Conservation (phyloP, 371 early-diverging fungal species). For the Actinomortierella ambigua region DNA sequence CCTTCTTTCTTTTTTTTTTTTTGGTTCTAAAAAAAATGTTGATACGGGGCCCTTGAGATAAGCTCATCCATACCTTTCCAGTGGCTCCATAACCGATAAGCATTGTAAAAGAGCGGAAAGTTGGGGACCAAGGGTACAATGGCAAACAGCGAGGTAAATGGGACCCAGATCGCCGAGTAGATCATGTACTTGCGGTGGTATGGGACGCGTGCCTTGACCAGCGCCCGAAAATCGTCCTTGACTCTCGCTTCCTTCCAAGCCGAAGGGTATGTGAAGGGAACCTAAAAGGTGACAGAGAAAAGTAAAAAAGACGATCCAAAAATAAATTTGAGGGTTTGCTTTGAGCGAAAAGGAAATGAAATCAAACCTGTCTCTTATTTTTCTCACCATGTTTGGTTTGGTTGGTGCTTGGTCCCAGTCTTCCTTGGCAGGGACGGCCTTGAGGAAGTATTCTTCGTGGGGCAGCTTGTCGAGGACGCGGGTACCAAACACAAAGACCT, state of each 20-base stretch:
- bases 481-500: constrained; percentile 65
- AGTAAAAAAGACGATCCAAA: neutral
- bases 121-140: constrained; percentile 83
- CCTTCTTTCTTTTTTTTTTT: too few relatives aligned
- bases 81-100: constrained; percentile 82
- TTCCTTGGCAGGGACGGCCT: constrained; percentile 67
- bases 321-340: neutral
- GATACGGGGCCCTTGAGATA: too few relatives aligned
- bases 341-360: neutral
- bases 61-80: constrained; percentile 59
- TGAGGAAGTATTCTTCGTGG: constrained; percentile 81
- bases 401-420: constrained; percentile 36
- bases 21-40: too few relatives aligned
- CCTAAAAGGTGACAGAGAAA: constrained; percentile 29
- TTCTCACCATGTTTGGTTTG: constrained; percentile 48
- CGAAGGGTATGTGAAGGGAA: constrained; percentile 53
- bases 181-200: constrained; percentile 77
- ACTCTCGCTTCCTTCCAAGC: constrained; percentile 46
- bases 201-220: constrained; percentile 58
- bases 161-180: constrained; percentile 73
- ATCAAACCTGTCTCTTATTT: neutral
- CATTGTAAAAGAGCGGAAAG: constrained; percentile 81
- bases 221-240: constrained; percentile 49
- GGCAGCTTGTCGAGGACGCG: constrained; percentile 74
- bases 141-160: constrained; percentile 71